phyloP scores from a whole-genome alignment of 495 filamentous ascomycete genomes.

The Opeltia flavorubescens region DNA sequence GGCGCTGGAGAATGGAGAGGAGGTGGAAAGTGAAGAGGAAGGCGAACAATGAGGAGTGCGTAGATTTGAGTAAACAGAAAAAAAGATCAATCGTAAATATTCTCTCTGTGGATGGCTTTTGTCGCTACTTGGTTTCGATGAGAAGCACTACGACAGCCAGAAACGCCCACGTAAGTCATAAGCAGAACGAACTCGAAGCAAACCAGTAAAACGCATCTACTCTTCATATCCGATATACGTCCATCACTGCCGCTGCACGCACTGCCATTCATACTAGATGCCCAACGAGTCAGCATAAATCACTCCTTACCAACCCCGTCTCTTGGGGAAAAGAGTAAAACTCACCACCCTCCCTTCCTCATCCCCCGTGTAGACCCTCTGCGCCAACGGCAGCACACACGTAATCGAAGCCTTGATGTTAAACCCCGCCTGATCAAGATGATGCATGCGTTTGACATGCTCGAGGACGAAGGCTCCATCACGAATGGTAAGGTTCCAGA shows the following conservation, averaged over 20 bases:
- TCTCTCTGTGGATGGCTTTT: no score
- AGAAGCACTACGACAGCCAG: no score
- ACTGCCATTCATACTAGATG: constrained; percentile 73
- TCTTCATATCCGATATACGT: no score
- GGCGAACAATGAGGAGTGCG: constrained; percentile 12
- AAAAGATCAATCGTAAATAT: background rate
- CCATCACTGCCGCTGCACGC: constrained; percentile 43
- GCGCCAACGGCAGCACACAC: constrained; percentile 70
- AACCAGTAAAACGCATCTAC: no score
- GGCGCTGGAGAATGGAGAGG: constrained; percentile 57
- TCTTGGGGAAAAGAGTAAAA: constrained; percentile 5
- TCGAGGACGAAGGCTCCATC: constrained; percentile 43
- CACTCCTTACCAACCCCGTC: background rate
- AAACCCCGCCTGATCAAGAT: constrained; percentile 65
- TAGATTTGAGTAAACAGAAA: background rate
- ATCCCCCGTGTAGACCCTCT: constrained; percentile 83
- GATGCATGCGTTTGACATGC: constrained; percentile 65
- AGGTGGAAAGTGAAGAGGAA: constrained; percentile 51
- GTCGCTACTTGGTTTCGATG: no score
- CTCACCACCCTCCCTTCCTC: constrained; percentile 71
- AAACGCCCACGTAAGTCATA: no score
- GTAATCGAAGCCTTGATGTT: constrained; percentile 77
- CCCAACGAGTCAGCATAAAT: background rate
- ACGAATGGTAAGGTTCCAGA: constrained; percentile 41
- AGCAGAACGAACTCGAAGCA: no score